A percentile compares a stretch with the other conserved stretches of the same genome.
Evolutionary conservation across 352 stramenopile genomes (phyloP).

Genomic region (Globisporangium rhizosaccharum): DNA sequence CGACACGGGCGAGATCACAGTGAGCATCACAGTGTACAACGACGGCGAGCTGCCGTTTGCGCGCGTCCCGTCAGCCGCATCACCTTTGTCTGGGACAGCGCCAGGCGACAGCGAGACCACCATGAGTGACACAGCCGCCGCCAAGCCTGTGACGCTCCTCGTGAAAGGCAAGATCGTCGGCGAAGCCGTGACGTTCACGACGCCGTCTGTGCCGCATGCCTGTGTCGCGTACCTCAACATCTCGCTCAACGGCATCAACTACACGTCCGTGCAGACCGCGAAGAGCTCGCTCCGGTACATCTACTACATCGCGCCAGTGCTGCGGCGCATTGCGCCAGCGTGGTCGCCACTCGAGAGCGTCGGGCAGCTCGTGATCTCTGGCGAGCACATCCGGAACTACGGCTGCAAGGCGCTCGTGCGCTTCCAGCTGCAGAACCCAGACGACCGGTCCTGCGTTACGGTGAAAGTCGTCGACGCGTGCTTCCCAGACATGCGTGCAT

Average conservation of each 20-base stretch:
- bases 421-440: conserved; percentile 34
- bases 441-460: conserved; percentile 13
- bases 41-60: conserved; percentile 3
- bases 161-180: conserved; percentile 57
- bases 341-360: conserved; percentile 41
- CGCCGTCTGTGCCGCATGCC: conserved; percentile 28
- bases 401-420: conserved; percentile 36
- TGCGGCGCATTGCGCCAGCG: conserved; percentile 40
- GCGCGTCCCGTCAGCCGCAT: neutral
- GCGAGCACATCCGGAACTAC: conserved; percentile 49
- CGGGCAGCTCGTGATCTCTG: conserved; percentile 28
- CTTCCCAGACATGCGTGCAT: conserved; percentile 16
- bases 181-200: conserved; percentile 49
- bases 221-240: conserved; percentile 56
- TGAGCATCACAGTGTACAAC: conserved; percentile 31
- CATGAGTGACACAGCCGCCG: neutral
- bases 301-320: conserved; percentile 51
- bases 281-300: conserved; percentile 38
- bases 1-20: conserved; percentile 59
- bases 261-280: conserved; percentile 37
- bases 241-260: conserved; percentile 73
- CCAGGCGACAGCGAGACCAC: neutral
- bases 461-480: conserved; percentile 20
- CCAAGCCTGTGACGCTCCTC: conserved; percentile 13
- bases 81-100: neutral